Evolutionary conservation across 495 filamentous ascomycete genomes (phyloP).

Genomic region (Amphirosellinia nigrospora): DNA sequence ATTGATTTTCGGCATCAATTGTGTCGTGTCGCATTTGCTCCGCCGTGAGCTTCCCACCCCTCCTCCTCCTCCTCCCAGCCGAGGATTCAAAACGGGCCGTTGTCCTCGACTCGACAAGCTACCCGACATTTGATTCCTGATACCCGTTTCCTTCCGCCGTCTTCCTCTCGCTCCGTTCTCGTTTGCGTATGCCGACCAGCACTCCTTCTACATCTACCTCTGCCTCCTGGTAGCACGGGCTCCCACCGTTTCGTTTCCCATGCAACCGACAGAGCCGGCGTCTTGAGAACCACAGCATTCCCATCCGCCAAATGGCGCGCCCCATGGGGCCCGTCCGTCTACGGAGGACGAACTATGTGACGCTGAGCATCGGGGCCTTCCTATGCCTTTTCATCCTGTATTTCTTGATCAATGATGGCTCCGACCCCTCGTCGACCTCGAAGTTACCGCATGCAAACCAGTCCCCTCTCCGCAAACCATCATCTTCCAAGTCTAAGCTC

Average conservation of each 20-base stretch:
- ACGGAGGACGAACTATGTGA: slow-evolving; percentile 60
- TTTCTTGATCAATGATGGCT: slow-evolving; percentile 45
- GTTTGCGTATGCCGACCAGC: neutral
- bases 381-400: slow-evolving; percentile 61
- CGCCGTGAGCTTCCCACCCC: neutral
- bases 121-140: neutral
- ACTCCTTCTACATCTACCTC: neutral
- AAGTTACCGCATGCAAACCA: slow-evolving; percentile 64
- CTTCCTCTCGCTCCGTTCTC: slow-evolving; percentile 1
- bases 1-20: slow-evolving; percentile 11
- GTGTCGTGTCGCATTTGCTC: slow-evolving; percentile 6
- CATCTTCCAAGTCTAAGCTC: slow-evolving; percentile 68
- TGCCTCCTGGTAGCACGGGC: slow-evolving; percentile 14
- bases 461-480: slow-evolving; percentile 78
- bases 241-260: slow-evolving; percentile 14
- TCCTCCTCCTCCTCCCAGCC: neutral
- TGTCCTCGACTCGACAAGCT: slow-evolving; percentile 6
- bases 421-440: slow-evolving; percentile 45
- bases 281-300: slow-evolving; percentile 27
- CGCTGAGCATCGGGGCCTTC: slow-evolving; percentile 53
- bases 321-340: slow-evolving; percentile 63
- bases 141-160: neutral
- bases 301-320: slow-evolving; percentile 52
- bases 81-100: neutral
- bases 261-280: slow-evolving; percentile 1